phyloP scores from a whole-genome alignment of 176 grass and related monocot genomes.

The Zoysia japonica region DNA sequence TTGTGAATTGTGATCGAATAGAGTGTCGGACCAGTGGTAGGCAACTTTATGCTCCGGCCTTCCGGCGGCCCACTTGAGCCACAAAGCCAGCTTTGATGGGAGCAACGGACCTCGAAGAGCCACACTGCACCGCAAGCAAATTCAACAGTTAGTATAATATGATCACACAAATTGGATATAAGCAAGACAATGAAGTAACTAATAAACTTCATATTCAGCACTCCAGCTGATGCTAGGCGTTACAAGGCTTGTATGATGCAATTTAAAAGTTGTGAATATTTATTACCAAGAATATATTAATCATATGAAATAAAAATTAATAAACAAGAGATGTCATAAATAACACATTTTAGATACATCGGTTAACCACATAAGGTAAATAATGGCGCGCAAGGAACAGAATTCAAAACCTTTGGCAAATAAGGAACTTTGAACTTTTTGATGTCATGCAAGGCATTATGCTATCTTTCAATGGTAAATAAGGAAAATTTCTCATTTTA shows the following conservation, averaged over 20 bases:
- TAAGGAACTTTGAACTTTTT: too few relatives aligned
- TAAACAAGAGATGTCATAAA: too few relatives aligned
- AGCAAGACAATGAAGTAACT: neutral
- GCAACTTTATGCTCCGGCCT: slow-evolving; percentile 55
- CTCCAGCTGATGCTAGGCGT: neutral
- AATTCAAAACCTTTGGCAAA: too few relatives aligned
- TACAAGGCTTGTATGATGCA: neutral
- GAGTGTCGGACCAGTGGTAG: neutral
- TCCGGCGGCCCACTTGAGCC: slow-evolving; percentile 79
- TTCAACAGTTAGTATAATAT: slow-evolving; percentile 11
- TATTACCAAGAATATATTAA: too few relatives aligned
- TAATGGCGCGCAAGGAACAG: too few relatives aligned
- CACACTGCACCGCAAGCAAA: slow-evolving; percentile 63
- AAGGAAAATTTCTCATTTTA: neutral
- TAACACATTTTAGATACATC: too few relatives aligned
- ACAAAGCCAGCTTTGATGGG: slow-evolving; percentile 97
- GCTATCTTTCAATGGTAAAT: too few relatives aligned
- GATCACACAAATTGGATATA: neutral
- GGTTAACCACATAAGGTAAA: too few relatives aligned
- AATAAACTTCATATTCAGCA: neutral
- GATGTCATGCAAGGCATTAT: too few relatives aligned
- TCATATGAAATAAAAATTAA: too few relatives aligned
- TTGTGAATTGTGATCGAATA: neutral
- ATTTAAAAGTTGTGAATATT: too few relatives aligned
- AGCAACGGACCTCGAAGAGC: slow-evolving; percentile 87